Evolutionary conservation across 2,329 filamentous ascomycete genomes (phyloP).

Genomic region (Botrytis fabae): DNA sequence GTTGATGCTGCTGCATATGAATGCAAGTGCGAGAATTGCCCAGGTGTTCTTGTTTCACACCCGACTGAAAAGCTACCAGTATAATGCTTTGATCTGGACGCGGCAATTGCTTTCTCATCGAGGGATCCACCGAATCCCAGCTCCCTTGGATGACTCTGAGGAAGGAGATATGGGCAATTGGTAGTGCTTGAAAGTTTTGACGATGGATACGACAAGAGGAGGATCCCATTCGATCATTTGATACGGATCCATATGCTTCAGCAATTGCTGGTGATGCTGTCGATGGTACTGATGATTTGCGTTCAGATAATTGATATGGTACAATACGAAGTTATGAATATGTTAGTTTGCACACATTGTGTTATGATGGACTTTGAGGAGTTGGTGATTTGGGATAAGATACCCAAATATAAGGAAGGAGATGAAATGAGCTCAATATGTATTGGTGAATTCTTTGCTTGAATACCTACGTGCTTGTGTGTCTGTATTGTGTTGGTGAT

Average conservation of each 20-base stretch:
- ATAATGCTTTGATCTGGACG: conserved; percentile 10
- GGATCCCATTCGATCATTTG: not conserved
- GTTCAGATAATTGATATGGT: not conserved
- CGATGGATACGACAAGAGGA: not conserved
- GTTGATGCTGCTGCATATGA: conserved; percentile 29
- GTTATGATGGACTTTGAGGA: not conserved
- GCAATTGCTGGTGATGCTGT: not conserved
- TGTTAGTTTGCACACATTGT: not conserved
- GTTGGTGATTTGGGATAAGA: not conserved
- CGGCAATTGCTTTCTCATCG: no score
- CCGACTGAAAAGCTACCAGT: conserved; percentile 26
- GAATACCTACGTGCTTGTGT: not conserved
- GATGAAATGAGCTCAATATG: not conserved
- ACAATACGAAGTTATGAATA: not conserved
- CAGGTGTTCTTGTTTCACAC: conserved; percentile 16
- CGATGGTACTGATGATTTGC: not conserved
- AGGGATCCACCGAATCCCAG: no score
- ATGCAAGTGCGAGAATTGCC: conserved; percentile 30
- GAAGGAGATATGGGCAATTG: not conserved
- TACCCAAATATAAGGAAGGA: not conserved
- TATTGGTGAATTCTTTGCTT: not conserved
- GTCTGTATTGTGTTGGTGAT: not conserved
- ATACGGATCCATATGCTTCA: not conserved
- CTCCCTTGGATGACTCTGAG: not conserved
- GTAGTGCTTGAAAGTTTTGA: not conserved